phyloP scores from a whole-genome alignment of 192 early-diverging fungal genomes.

The Oehlia diaphana region DNA sequence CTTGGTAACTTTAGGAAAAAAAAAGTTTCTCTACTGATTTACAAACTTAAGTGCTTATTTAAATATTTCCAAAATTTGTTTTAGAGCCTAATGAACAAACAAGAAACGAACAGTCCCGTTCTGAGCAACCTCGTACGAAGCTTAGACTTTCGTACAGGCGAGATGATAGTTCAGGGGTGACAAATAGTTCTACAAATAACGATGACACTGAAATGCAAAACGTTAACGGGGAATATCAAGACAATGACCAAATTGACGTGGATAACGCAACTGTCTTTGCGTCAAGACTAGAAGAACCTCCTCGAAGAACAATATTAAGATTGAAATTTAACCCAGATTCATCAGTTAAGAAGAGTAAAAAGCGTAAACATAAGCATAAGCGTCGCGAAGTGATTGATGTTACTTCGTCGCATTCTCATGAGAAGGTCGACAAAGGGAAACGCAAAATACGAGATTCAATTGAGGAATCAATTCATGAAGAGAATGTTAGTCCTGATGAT shows the following conservation, averaged over 20 bases:
- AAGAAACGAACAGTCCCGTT: background rate
- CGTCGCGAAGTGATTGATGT: background rate
- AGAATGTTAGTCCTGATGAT: background rate
- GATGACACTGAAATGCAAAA: background rate
- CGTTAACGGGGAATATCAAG: background rate
- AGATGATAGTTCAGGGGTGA: background rate
- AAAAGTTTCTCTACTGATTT: too few relatives aligned
- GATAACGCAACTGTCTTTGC: background rate
- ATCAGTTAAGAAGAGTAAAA: background rate
- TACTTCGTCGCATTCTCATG: background rate
- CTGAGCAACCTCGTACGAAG: background rate
- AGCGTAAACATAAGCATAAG: background rate
- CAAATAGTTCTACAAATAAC: background rate
- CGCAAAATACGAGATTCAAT: background rate
- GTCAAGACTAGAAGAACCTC: background rate
- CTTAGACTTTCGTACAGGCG: background rate
- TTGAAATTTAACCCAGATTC: slow-evolving; percentile 1
- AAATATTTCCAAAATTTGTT: background rate
- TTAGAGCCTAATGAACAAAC: background rate
- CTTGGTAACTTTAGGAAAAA: too few relatives aligned
- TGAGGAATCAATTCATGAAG: background rate
- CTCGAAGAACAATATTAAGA: background rate
- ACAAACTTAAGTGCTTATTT: too few relatives aligned
- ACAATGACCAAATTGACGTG: background rate
- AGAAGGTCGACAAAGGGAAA: background rate